Percentiles rank a stretch among this genome's conserved stretches.
Evolutionary conservation across 148 eudicot genomes (phyloP).

Genomic region (Rheum nobile): DNA sequence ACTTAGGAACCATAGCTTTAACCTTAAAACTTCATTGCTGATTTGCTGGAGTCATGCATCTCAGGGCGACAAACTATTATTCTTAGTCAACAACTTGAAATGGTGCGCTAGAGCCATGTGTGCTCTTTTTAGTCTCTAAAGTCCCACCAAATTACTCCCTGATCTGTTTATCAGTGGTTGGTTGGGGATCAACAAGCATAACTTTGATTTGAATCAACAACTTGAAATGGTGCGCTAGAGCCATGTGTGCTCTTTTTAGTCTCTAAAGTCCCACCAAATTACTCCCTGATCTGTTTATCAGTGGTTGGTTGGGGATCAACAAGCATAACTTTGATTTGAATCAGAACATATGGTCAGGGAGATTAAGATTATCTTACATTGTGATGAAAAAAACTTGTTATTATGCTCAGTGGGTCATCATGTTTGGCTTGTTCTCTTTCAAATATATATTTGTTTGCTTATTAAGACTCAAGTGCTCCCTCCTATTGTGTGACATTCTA

Average conservation of each 20-base stretch:
- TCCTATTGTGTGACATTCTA: conserved; percentile 12
- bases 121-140: neutral
- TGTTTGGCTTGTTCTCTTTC: neutral
- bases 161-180: neutral
- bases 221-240: neutral
- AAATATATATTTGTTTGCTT: conserved; percentile 1
- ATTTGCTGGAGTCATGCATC: neutral
- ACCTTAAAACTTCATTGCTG: neutral
- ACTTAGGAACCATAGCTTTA: neutral
- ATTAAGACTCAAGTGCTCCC: neutral
- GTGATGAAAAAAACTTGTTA: neutral
- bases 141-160: neutral
- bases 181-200: neutral
- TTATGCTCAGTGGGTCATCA: neutral
- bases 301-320: neutral
- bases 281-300: neutral
- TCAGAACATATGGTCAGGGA: neutral
- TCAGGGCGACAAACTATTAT: neutral
- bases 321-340: neutral
- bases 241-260: neutral
- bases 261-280: neutral
- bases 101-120: neutral
- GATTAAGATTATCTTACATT: neutral
- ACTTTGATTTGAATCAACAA: neutral
- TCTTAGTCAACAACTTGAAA: neutral